Evolutionary conservation across 129 eudicot genomes (phyloP).

Genomic region (Sambucus nigra): DNA sequence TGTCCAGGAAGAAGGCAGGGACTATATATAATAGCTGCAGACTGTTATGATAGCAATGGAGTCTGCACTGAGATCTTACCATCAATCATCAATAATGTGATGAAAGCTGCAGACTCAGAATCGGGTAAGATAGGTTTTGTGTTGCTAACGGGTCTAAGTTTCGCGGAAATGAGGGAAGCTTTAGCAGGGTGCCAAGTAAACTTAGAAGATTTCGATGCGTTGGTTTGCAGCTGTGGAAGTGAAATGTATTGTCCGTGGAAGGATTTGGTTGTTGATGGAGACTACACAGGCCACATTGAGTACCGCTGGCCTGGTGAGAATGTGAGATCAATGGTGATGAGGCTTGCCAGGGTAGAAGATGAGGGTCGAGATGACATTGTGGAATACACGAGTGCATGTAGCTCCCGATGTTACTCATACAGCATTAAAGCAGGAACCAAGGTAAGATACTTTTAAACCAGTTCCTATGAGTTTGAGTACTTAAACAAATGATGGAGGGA

Average conservation of each 20-base stretch:
- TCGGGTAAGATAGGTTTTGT: constrained; percentile 53
- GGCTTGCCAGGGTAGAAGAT: constrained; percentile 38
- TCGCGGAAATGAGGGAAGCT: constrained; percentile 38
- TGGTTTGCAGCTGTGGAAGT: constrained; percentile 73
- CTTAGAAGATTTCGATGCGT: constrained; percentile 51
- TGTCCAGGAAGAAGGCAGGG: constrained; percentile 66
- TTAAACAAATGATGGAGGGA: not conserved
- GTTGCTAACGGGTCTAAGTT: constrained; percentile 46
- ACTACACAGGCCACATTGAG: constrained; percentile 56
- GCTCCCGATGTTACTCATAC: constrained; percentile 66
- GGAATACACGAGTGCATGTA: constrained; percentile 32
- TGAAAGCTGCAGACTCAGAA: constrained; percentile 34
- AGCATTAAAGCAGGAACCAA: constrained; percentile 52
- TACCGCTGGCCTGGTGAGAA: constrained; percentile 70
- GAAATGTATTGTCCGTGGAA: constrained; percentile 63
- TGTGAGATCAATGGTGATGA: constrained; percentile 47
- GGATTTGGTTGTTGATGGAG: constrained; percentile 44
- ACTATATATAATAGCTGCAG: constrained; percentile 51
- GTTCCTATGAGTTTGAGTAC: constrained; percentile 3
- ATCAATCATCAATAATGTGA: constrained; percentile 34
- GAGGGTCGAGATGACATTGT: constrained; percentile 35
- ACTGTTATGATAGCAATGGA: constrained; percentile 46
- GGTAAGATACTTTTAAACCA: constrained; percentile 22
- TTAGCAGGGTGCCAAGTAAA: constrained; percentile 29
- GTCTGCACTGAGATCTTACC: constrained; percentile 30